phyloP scores from a whole-genome alignment of 495 filamentous ascomycete genomes.

The Trichoderma gamsii region DNA sequence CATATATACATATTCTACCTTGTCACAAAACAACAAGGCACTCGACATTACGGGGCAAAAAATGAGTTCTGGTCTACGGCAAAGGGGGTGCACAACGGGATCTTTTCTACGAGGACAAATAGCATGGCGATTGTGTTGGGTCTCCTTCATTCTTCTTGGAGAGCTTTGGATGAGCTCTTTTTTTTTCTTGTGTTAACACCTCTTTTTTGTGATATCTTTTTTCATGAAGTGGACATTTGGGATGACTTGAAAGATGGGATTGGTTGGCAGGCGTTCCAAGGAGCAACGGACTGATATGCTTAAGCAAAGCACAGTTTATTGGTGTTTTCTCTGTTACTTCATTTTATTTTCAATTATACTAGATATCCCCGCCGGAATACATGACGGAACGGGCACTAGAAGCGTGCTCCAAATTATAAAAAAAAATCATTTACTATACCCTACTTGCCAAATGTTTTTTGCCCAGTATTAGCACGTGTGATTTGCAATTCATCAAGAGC shows the following conservation, averaged over 20 bases:
- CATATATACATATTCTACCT: neutral
- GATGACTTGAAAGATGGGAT: conserved; percentile 5
- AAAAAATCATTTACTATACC: neutral
- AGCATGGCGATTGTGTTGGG: conserved; percentile 12
- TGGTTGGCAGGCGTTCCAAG: conserved; percentile 13
- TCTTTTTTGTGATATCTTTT: neutral
- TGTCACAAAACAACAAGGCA: conserved; percentile 8
- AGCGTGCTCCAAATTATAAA: neutral
- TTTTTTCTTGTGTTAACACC: conserved; percentile 2
- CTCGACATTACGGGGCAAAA: neutral
- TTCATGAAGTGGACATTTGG: conserved; percentile 2
- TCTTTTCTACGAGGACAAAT: neutral
- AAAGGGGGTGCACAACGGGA: neutral
- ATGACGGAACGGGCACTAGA: conserved; percentile 3
- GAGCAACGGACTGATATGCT: conserved; percentile 13
- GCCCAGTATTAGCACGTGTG: neutral
- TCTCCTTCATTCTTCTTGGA: conserved; percentile 9
- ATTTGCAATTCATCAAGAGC: neutral
- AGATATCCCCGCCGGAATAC: conserved; percentile 10
- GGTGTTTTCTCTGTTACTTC: neutral
- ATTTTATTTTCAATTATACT: conserved; percentile 1
- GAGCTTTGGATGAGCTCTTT: conserved; percentile 4
- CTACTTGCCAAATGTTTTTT: neutral
- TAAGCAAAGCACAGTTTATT: neutral
- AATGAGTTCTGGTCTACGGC: conserved; percentile 1